Conservation (phyloP, 2,329 filamentous ascomycete genomes). For the Paecilomyces dactylethromorphus region DNA sequence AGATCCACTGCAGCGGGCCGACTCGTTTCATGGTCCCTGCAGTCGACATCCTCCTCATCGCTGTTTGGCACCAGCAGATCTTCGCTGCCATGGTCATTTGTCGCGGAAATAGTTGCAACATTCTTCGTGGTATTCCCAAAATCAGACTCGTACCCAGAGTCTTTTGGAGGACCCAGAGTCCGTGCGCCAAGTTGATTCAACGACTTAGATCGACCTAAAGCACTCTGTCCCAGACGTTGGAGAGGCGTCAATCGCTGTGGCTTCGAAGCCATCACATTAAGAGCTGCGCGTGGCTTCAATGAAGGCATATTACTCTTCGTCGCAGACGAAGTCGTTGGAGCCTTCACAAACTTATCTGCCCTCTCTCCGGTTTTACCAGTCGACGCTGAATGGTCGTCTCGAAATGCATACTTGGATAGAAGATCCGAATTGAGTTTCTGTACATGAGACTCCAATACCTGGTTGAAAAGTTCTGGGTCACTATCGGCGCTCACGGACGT, state of each 20-base stretch:
- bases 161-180: conserved; percentile 1
- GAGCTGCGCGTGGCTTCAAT: neutral
- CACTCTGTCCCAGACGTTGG: conserved; percentile 34
- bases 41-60: conserved; percentile 36
- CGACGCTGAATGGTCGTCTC: conserved; percentile 8
- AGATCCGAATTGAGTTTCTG: conserved; percentile 27
- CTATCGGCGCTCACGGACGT: conserved; percentile 10
- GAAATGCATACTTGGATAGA: conserved; percentile 30
- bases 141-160: conserved; percentile 12
- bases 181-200: conserved; percentile 20
- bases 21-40: conserved; percentile 2
- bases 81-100: conserved; percentile 39
- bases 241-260: conserved; percentile 30
- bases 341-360: conserved; percentile 6
- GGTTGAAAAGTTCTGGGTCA: conserved; percentile 20
- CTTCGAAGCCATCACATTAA: neutral
- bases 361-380: conserved; percentile 1
- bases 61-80: conserved; percentile 47
- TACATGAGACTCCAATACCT: conserved; percentile 30
- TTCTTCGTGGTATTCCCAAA: conserved; percentile 1
- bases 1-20: conserved; percentile 23
- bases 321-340: neutral
- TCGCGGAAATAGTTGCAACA: neutral
- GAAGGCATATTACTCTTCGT: neutral
- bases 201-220: conserved; percentile 31